Conservation (phyloP, 192 early-diverging fungal species). For the Coemansia brasiliensis region DNA sequence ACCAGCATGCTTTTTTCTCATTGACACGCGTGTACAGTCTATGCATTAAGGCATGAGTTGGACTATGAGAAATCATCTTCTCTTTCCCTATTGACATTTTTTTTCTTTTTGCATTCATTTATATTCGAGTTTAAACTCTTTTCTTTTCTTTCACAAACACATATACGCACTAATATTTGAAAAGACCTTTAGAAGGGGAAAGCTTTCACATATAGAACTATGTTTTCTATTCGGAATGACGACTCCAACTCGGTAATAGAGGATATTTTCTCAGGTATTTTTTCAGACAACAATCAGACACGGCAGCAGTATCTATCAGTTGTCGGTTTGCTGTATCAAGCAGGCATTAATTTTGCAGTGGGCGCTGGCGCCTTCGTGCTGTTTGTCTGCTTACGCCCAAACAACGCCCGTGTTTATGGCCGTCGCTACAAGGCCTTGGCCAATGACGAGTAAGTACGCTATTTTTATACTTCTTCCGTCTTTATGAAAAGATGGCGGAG, state of each 20-base stretch:
- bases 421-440: slow-evolving; percentile 54
- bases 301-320: slow-evolving; percentile 51
- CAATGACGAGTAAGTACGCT: slow-evolving; percentile 36
- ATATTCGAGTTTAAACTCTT: neutral
- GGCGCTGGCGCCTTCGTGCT: slow-evolving; percentile 56
- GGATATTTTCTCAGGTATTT: slow-evolving; percentile 48
- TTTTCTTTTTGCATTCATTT: neutral
- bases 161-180: no score
- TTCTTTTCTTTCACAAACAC: slow-evolving; percentile 1
- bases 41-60: no score
- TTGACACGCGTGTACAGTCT: no score
- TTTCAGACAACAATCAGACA: slow-evolving; percentile 45
- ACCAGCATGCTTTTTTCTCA: no score
- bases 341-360: slow-evolving; percentile 61
- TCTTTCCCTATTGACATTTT: no score
- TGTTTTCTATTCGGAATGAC: slow-evolving; percentile 8
- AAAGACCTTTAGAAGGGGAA: no score
- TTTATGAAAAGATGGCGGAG: neutral
- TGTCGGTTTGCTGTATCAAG: slow-evolving; percentile 61
- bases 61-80: no score
- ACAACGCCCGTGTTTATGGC: slow-evolving; percentile 57
- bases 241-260: slow-evolving; percentile 29
- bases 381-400: slow-evolving; percentile 62
- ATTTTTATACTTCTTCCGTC: slow-evolving; percentile 12
- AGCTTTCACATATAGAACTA: neutral